A percentile compares a stretch with the other conserved stretches of the same genome.
Conservation (phyloP, 257 asterid genomes). For the Solanum corneliomulleri region DNA sequence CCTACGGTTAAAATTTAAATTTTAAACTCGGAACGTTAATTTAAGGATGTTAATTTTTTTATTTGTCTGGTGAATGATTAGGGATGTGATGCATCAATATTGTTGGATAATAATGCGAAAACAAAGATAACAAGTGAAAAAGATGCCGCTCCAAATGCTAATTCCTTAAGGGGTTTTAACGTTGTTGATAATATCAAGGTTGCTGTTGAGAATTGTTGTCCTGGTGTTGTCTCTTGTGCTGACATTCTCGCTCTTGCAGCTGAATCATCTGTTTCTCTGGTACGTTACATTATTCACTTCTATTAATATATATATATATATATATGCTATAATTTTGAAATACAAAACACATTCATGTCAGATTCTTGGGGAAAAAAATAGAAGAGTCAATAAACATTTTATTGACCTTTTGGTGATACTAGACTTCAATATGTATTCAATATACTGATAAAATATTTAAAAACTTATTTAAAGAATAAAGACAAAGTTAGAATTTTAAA, state of each 20-base stretch:
- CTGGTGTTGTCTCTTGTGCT: conserved; percentile 62
- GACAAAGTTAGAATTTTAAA: not conserved
- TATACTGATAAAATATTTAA: not conserved
- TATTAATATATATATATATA: not conserved
- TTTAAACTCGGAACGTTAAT: not conserved
- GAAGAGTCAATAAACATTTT: accelerated
- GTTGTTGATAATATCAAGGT: conserved; percentile 50
- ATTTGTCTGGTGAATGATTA: not conserved
- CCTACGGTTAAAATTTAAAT: not conserved
- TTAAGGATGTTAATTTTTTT: not conserved
- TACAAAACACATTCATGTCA: accelerated
- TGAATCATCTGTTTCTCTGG: conserved; percentile 40
- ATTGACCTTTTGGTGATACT: not conserved
- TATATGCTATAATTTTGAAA: not conserved
- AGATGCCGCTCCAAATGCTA: conserved; percentile 38
- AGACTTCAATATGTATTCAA: not conserved
- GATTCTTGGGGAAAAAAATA: not conserved
- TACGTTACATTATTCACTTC: not conserved
- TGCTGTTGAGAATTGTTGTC: conserved; percentile 41
- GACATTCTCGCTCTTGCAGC: conserved; percentile 60
- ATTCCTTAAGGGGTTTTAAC: conserved; percentile 40
- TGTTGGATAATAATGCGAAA: conserved; percentile 37
- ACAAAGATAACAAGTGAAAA: conserved; percentile 38
- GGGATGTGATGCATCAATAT: conserved; percentile 64
- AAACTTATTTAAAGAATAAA: not conserved